These are phyloP conservation scores for Akebia trifoliata DNA, from an alignment of 164 flowering plant species.

Conservation along the genomic window DNA sequence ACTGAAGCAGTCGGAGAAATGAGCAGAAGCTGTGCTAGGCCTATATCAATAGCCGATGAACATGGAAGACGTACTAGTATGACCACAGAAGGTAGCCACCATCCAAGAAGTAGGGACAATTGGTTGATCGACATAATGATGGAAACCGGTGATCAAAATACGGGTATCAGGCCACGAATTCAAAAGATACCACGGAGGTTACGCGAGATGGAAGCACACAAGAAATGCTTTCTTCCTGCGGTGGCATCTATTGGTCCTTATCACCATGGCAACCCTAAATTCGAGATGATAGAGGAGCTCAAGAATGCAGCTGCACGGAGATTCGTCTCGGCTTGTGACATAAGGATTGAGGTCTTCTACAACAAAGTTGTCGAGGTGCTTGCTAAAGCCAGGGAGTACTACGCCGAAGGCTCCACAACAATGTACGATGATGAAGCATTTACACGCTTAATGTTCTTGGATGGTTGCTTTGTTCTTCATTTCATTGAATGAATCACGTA, in stretches of 20 bases:
- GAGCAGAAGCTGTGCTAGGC: too few relatives aligned
- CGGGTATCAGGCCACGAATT: background rate
- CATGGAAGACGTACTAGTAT: too few relatives aligned
- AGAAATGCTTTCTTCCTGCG: conserved; percentile 14
- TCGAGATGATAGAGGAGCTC: conserved; percentile 3
- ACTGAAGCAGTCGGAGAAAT: too few relatives aligned
- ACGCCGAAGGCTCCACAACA: conserved; percentile 4
- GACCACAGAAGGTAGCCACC: too few relatives aligned
- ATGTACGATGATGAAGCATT: conserved; percentile 8
- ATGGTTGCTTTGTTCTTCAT: conserved; percentile 15
- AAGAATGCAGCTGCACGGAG: conserved; percentile 7
- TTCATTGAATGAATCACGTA: background rate
- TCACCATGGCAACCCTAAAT: conserved; percentile 24
- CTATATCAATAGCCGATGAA: too few relatives aligned
- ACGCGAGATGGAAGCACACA: background rate
- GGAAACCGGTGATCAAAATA: too few relatives aligned
- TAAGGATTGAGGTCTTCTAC: background rate
- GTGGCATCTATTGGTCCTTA: conserved; percentile 30
- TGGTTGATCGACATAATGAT: too few relatives aligned
- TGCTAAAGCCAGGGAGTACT: conserved; percentile 6
- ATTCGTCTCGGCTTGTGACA: background rate
- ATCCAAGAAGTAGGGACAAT: too few relatives aligned
- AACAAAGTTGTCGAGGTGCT: background rate
- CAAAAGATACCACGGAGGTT: background rate
- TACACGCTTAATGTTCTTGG: conserved; percentile 14